phyloP scores from a whole-genome alignment of 2,329 filamentous ascomycete genomes.

The Lasiodiplodia theobromae region DNA sequence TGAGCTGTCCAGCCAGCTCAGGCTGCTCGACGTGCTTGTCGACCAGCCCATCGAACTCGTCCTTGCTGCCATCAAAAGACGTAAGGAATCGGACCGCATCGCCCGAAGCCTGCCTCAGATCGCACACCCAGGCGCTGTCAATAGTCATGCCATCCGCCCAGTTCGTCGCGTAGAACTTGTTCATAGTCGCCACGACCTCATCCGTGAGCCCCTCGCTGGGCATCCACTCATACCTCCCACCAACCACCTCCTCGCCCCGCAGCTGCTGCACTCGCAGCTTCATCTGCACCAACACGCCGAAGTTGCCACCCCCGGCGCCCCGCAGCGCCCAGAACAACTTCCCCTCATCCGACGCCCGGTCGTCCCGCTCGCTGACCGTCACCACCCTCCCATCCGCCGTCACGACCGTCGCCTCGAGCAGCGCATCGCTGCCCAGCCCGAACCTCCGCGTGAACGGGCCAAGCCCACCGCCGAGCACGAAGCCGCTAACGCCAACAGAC shows the following conservation, averaged over 20 bases:
- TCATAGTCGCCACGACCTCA: neutral
- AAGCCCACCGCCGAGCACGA: conserved; percentile 49
- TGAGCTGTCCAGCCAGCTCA: neutral
- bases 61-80: neutral
- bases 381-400: conserved; percentile 38
- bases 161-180: neutral
- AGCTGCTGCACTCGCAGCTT: neutral
- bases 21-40: neutral
- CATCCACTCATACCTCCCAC: neutral
- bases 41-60: neutral
- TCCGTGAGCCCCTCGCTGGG: neutral
- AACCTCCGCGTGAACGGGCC: conserved; percentile 45
- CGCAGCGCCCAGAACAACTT: conserved; percentile 52
- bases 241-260: neutral
- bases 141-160: neutral
- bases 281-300: conserved; percentile 42
- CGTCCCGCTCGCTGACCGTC: conserved; percentile 33
- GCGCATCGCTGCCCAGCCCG: conserved; percentile 48
- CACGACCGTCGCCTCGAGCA: conserved; percentile 46
- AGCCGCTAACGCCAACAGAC: conserved; percentile 42
- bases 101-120: neutral
- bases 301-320: conserved; percentile 52
- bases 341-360: conserved; percentile 35
- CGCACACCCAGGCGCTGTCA: neutral
- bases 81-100: neutral